phyloP scores from a whole-genome alignment of 805 yeast species.

The Saturnispora hagleri region DNA sequence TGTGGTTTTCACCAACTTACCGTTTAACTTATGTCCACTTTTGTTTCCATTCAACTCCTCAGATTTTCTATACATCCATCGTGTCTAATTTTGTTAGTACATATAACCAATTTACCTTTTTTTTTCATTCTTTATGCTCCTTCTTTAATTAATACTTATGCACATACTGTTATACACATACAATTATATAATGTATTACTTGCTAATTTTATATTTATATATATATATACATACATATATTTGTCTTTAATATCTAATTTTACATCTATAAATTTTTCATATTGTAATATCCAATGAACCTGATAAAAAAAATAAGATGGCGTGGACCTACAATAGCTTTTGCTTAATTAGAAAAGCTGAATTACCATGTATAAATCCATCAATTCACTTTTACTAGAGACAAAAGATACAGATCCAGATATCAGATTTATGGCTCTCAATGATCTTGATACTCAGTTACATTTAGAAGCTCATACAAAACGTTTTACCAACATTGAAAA shows the following conservation, averaged over 20 bases:
- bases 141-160: neutral
- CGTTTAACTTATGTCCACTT: neutral
- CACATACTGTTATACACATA: neutral
- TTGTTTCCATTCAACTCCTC: neutral
- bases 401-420: constrained; percentile 69
- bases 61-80: neutral
- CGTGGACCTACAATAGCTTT: neutral
- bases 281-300: neutral
- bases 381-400: constrained; percentile 31
- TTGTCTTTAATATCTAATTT: neutral
- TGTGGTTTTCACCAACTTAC: neutral
- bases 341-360: neutral
- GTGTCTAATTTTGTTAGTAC: neutral
- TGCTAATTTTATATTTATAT: neutral
- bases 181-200: neutral
- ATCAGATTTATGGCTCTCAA: constrained; percentile 77
- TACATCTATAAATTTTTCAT: neutral
- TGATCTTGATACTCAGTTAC: constrained; percentile 46
- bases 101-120: neutral
- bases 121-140: neutral
- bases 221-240: neutral
- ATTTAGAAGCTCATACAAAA: constrained; percentile 28
- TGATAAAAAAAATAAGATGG: neutral
- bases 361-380: constrained; percentile 20
- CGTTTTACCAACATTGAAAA: constrained; percentile 27